A percentile compares a stretch with the other conserved stretches of the same genome.
phyloP scores from a whole-genome alignment of 1,284 basidiomycete species.

The Austroboletus niveus region DNA sequence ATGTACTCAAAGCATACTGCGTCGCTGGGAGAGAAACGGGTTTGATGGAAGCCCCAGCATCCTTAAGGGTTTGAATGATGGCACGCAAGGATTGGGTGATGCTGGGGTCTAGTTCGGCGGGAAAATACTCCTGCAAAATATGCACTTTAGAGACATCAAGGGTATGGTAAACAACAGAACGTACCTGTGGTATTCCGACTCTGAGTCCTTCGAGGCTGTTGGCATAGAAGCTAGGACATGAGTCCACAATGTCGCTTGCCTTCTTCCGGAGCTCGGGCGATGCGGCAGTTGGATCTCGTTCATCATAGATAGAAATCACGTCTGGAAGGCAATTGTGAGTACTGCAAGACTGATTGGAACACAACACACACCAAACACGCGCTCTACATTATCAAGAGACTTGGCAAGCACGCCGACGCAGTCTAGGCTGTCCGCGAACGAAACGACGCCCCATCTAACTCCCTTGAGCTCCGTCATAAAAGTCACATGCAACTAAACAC shows the following conservation, averaged over 20 bases:
- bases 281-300: conserved; percentile 77
- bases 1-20: conserved; percentile 81
- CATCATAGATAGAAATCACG: conserved; percentile 64
- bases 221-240: conserved; percentile 22
- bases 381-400: conserved; percentile 47
- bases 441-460: conserved; percentile 83
- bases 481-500: not conserved
- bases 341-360: not conserved
- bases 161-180: not conserved
- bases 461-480: conserved; percentile 14
- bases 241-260: conserved; percentile 15
- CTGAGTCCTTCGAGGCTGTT: conserved; percentile 41
- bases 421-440: conserved; percentile 93
- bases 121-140: conserved; percentile 73
- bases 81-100: conserved; percentile 49
- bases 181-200: conserved; percentile 61
- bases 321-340: conserved; percentile 41
- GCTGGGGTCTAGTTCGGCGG: conserved; percentile 58
- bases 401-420: conserved; percentile 84
- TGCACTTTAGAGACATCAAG: not conserved
- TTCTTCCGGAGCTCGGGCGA: conserved; percentile 40
- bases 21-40: conserved; percentile 81
- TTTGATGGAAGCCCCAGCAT: conserved; percentile 66
- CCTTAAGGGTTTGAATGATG: conserved; percentile 50
- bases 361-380: conserved; percentile 56